Evolutionary conservation across 768 basidiomycete species (phyloP).

Genomic region (Thelephora aurantiotincta): DNA sequence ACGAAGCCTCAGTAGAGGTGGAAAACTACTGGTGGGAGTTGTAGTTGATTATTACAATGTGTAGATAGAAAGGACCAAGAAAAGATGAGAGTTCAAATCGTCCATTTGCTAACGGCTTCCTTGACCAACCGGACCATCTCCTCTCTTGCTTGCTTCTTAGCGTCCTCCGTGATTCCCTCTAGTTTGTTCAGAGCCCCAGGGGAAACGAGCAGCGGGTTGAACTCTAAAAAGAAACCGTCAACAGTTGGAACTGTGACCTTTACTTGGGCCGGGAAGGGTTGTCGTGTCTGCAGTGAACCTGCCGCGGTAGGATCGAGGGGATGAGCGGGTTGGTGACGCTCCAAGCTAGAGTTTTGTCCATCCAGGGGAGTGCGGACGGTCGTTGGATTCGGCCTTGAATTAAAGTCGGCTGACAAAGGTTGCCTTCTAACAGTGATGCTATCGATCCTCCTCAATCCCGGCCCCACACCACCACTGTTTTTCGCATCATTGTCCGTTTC

Average conservation of each 20-base stretch:
- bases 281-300: slow-evolving; percentile 4
- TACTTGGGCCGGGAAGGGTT: slow-evolving; percentile 1
- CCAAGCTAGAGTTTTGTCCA: slow-evolving; percentile 9
- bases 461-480: slow-evolving; percentile 4
- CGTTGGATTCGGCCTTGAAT: slow-evolving; percentile 31
- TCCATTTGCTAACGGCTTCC: slow-evolving; percentile 68
- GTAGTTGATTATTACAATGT: slow-evolving; percentile 2
- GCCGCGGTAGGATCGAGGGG: slow-evolving; percentile 3
- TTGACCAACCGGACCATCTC: slow-evolving; percentile 65
- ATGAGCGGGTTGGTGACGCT: slow-evolving; percentile 7
- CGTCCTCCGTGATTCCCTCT: slow-evolving; percentile 66
- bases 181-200: slow-evolving; percentile 60
- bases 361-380: slow-evolving; percentile 1
- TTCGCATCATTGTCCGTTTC: slow-evolving; percentile 17
- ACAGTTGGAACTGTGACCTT: slow-evolving; percentile 61
- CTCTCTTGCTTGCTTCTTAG: slow-evolving; percentile 68
- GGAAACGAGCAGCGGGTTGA: slow-evolving; percentile 68
- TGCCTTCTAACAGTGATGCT: slow-evolving; percentile 50
- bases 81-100: slow-evolving; percentile 19
- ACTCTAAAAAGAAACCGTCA: slow-evolving; percentile 73
- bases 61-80: neutral
- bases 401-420: slow-evolving; percentile 18
- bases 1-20: neutral
- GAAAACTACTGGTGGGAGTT: neutral
- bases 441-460: slow-evolving; percentile 25